Evolutionary conservation across 306 rosid genomes (phyloP).

Genomic region (Luffa acutangula): DNA sequence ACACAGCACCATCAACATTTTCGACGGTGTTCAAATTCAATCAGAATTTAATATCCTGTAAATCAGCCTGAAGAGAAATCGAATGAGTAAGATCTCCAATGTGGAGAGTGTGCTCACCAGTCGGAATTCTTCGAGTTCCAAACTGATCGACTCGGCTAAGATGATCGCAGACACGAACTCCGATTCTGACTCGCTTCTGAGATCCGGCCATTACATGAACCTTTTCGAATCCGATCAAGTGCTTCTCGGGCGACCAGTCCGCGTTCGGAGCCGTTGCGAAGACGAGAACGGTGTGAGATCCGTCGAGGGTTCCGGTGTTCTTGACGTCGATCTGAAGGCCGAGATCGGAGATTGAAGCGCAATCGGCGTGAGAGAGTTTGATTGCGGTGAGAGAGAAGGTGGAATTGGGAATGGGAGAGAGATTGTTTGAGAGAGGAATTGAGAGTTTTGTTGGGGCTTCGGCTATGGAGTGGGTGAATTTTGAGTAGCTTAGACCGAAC

Average conservation of each 20-base stretch:
- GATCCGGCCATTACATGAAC: conserved; percentile 47
- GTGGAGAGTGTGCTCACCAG: conserved; percentile 57
- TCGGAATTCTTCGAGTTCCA: conserved; percentile 76
- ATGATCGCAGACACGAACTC: conserved; percentile 63
- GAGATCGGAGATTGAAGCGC: conserved; percentile 21
- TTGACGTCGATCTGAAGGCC: conserved; percentile 39
- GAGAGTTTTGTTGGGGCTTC: conserved; percentile 36
- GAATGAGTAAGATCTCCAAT: conserved; percentile 66
- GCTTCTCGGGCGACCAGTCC: conserved; percentile 30
- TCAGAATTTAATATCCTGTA: not conserved
- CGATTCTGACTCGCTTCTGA: conserved; percentile 25
- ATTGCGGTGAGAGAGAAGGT: conserved; percentile 20
- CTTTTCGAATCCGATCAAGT: conserved; percentile 49
- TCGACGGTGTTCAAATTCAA: not conserved
- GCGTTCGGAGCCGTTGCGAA: conserved; percentile 45
- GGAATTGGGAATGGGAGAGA: conserved; percentile 27
- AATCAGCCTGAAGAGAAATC: conserved; percentile 27
- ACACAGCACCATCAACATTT: not conserved
- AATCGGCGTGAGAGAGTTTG: conserved; percentile 37
- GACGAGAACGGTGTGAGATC: conserved; percentile 53
- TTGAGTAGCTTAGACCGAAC: conserved; percentile 62
- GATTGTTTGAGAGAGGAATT: conserved; percentile 11
- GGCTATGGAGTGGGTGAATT: conserved; percentile 34
- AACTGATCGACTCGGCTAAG: conserved; percentile 51
- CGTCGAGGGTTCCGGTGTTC: conserved; percentile 62